Base-by-base conservation (phyloP, 140 eudicot species). In the Stevia rebaudiana region DNA sequence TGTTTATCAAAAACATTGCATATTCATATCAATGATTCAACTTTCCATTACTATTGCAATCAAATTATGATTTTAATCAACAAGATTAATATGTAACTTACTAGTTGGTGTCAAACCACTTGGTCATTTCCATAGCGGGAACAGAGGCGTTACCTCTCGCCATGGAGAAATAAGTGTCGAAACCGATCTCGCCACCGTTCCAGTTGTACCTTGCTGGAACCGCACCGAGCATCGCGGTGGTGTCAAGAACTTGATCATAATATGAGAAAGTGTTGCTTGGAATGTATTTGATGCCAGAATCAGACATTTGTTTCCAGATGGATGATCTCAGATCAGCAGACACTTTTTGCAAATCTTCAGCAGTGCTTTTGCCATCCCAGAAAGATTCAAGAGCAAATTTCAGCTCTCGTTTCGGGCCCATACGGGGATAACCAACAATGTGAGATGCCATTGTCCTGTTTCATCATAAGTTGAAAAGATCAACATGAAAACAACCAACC, bases 91-190 rank as follows among this genome's bases (percentile, higher is more conserved):
- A 17, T 46, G 52, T 16, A 53, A 88, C 97, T 80, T 85, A 85
- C 97, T 89, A 89, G 84, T 88, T 88, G 79, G 96, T 88, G 74
- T 88, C 94, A 67, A 88, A 88, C 96, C 96, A 88, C 78, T 88
- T 88, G 72, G 96, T 88, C 94, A 84, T 88, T 65, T 88, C 96
- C 94, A 85, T 82, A 36, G 96, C 94, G 53, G 96, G 94, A 28
- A 84, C 85, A 50, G 90, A 80, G 63, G 87, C 89, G 68, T 85
- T 84, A n/a, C 96, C 96, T 74, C 96, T 80, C 31, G 94, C 96
- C 94, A 88, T 88, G 7, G 90, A 85, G 68, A 88, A 88, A 75
- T 84, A 88, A 70, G 78, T 68, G 77, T 80, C 87, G 36, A 88
- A 88, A 11, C 82, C 96, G 21, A 88, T 88, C 82, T 84, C 96